Conservation (phyloP, 805 yeast species). For the Pichia sporocuriosa region DNA sequence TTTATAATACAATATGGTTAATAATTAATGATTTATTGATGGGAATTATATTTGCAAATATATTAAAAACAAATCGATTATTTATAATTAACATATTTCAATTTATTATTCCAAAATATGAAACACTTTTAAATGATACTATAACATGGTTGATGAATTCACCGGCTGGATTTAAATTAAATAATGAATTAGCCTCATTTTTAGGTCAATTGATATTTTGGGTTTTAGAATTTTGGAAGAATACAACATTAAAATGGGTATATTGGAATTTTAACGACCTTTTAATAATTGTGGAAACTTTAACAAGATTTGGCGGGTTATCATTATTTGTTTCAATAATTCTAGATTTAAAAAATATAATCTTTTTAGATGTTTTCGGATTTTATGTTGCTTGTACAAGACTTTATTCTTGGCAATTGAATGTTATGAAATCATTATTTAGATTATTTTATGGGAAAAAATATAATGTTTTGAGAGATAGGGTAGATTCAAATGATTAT, state of each 20-base stretch:
- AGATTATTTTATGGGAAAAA: constrained; percentile 86
- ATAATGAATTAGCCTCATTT: constrained; percentile 77
- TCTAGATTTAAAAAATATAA: constrained; percentile 56
- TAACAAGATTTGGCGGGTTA: constrained; percentile 41
- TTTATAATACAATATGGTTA: constrained; percentile 86
- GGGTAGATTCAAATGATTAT: constrained; percentile 81
- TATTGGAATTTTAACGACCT: constrained; percentile 13
- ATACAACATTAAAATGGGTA: constrained; percentile 14
- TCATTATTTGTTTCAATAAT: constrained; percentile 62
- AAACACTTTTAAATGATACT: constrained; percentile 29
- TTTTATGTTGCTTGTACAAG: constrained; percentile 77
- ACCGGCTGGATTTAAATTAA: constrained; percentile 92
- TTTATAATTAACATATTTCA: constrained; percentile 9
- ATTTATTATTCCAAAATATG: constrained; percentile 28
- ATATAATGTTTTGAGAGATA: constrained; percentile 71
- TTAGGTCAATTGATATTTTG: constrained; percentile 82
- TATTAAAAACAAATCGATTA: constrained; percentile 27
- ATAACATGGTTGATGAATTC: constrained; percentile 75
- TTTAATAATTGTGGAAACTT: constrained; percentile 12
- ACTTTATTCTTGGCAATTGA: constrained; percentile 69
- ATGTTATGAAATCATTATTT: constrained; percentile 63
- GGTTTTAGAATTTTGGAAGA: constrained; percentile 68
- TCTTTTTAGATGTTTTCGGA: constrained; percentile 66
- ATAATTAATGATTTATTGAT: constrained; percentile 73
- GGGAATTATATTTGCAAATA: constrained; percentile 55